phyloP scores from a whole-genome alignment of 78 protist genomes.

The Anaeramoeba flamelloides region DNA sequence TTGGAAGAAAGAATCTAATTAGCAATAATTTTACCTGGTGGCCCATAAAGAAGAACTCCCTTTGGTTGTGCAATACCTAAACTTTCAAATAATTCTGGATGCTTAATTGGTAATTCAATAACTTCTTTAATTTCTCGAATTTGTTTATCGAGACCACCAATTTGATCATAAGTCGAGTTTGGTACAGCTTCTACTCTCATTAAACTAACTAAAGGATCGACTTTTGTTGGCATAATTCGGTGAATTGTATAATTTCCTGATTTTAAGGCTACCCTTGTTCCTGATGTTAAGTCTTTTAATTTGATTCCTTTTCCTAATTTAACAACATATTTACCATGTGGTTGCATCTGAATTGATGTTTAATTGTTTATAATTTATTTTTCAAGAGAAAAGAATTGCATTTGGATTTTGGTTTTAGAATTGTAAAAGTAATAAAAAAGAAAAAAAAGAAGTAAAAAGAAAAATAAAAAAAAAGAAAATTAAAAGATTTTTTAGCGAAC shows the following conservation, averaged over 20 bases:
- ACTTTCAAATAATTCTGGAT: conserved; percentile 96
- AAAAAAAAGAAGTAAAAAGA: too few species aligned
- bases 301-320: conserved; percentile 78
- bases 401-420: too few species aligned
- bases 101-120: conserved; percentile 97
- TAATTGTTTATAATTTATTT: too few species aligned
- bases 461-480: too few species aligned
- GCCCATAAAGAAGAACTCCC: too few species aligned
- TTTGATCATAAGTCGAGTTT: too few species aligned
- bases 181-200: conserved; percentile 97
- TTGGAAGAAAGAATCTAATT: too few species aligned
- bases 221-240: conserved; percentile 80
- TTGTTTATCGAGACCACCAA: conserved; percentile 98
- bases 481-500: too few species aligned
- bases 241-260: conserved; percentile 81
- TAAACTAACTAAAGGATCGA: conserved; percentile 82
- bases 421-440: too few species aligned
- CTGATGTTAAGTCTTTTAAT: conserved; percentile 45
- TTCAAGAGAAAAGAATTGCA: too few species aligned
- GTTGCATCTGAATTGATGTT: conserved; percentile 45
- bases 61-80: conserved; percentile 95
- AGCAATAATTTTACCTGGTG: too few species aligned
- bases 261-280: conserved; percentile 74
- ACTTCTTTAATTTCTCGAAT: conserved; percentile 92
- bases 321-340: conserved; percentile 92